Evolutionary conservation across 768 basidiomycete species (phyloP).

Genomic region (Leucosporidium creatinivorum): DNA sequence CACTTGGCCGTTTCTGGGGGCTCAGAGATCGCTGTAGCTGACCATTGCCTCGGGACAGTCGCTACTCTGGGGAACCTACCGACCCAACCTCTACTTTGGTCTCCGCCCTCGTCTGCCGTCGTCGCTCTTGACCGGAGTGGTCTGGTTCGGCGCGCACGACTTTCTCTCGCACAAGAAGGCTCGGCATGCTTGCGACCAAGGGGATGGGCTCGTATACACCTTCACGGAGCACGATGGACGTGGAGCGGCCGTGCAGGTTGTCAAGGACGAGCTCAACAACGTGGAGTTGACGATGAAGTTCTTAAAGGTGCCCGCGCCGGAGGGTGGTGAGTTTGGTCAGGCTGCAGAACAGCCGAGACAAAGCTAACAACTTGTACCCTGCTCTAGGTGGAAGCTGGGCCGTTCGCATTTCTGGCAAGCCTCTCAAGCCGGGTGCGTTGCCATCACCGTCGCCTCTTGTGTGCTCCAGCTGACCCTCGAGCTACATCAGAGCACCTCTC

Average conservation of each 20-base stretch:
- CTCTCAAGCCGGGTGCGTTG: conserved; percentile 57
- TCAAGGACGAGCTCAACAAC: conserved; percentile 75
- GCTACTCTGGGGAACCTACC: conserved; percentile 66
- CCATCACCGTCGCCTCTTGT: background rate
- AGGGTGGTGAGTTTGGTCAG: conserved; percentile 48
- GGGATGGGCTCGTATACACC: conserved; percentile 73
- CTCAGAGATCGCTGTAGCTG: no score
- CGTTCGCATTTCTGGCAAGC: conserved; percentile 70
- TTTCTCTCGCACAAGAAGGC: conserved; percentile 63
- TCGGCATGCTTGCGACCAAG: conserved; percentile 83
- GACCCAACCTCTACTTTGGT: conserved; percentile 94
- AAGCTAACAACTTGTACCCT: no score
- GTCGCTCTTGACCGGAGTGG: conserved; percentile 83
- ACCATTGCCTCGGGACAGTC: conserved; percentile 4
- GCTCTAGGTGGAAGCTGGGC: conserved; percentile 68
- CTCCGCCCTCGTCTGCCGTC: conserved; percentile 74
- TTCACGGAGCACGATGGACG: conserved; percentile 84
- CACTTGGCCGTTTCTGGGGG: no score
- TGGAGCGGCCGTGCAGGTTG: conserved; percentile 73
- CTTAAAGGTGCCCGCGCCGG: conserved; percentile 73
- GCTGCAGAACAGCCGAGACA: conserved; percentile 20
- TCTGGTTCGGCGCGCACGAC: conserved; percentile 89
- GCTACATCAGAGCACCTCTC: conserved; percentile 46
- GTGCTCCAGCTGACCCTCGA: background rate
- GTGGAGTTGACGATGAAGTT: conserved; percentile 76